Percentiles rank a stretch among this genome's conserved stretches.
Evolutionary conservation across 768 basidiomycete genomes (phyloP).

Genomic region (Pleurotus cornucopiae): DNA sequence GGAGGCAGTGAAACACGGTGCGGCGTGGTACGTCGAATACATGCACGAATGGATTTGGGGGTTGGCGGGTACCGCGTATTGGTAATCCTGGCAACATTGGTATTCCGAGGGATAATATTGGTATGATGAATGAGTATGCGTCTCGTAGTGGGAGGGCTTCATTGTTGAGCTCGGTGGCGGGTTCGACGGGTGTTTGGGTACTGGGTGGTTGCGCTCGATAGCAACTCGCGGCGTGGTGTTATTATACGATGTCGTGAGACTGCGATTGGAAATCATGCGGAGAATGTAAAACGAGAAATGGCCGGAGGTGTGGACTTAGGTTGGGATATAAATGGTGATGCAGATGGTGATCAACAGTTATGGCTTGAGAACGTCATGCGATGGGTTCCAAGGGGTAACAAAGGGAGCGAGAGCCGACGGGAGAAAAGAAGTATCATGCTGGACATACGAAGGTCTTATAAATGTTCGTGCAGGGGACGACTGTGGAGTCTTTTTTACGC

Average conservation of each 20-base stretch:
- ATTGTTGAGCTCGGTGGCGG: neutral
- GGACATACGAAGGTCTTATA: conserved; percentile 1
- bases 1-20: conserved; percentile 5
- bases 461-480: neutral
- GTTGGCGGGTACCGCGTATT: neutral
- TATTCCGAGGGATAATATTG: neutral
- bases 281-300: conserved; percentile 21
- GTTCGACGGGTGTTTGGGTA: neutral
- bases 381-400: neutral
- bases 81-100: conserved; percentile 5
- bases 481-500: conserved; percentile 2
- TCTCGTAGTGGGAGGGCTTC: neutral
- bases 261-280: conserved; percentile 8
- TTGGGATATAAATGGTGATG: neutral
- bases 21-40: conserved; percentile 3
- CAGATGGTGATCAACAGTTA: conserved; percentile 3
- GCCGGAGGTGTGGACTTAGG: conserved; percentile 12
- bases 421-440: conserved; percentile 3
- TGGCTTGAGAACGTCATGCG: neutral
- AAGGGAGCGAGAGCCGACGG: neutral
- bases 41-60: neutral
- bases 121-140: neutral
- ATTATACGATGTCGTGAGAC: neutral
- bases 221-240: neutral
- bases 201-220: neutral